Conservation (phyloP, 1,284 basidiomycete species). For the Cryptococcus floricola region DNA sequence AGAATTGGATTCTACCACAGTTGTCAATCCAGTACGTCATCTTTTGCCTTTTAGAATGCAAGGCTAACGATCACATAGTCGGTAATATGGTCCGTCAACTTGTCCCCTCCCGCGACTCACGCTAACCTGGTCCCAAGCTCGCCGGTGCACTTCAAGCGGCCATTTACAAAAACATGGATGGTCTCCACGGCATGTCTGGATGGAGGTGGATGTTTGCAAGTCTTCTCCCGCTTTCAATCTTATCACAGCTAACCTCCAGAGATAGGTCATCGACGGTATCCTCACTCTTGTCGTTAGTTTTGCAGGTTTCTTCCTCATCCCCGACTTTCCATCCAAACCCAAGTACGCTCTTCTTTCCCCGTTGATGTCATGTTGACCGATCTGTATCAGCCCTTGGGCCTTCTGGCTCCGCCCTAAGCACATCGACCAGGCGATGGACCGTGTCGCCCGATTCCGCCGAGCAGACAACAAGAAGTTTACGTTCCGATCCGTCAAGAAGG, state of each 20-base stretch:
- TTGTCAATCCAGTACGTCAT: slow-evolving; percentile 27
- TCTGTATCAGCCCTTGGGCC: slow-evolving; percentile 23
- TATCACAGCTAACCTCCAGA: background rate
- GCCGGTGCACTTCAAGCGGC: slow-evolving; percentile 39
- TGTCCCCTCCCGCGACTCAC: no score
- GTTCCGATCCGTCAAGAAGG: slow-evolving; percentile 43
- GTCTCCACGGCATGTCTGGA: slow-evolving; percentile 50
- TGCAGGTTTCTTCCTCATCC: slow-evolving; percentile 49
- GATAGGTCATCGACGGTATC: slow-evolving; percentile 54
- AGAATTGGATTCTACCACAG: slow-evolving; percentile 34
- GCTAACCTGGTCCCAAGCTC: slow-evolving; percentile 7
- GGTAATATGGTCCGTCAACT: slow-evolving; percentile 13
- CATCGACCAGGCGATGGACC: slow-evolving; percentile 48
- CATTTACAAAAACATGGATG: slow-evolving; percentile 52
- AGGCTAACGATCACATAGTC: background rate
- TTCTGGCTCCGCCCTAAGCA: slow-evolving; percentile 43
- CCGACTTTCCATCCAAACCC: slow-evolving; percentile 40
- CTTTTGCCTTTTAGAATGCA: background rate
- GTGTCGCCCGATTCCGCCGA: slow-evolving; percentile 51
- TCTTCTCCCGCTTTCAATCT: background rate
- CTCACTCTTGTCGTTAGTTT: slow-evolving; percentile 52
- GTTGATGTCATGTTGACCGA: background rate
- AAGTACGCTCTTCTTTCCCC: slow-evolving; percentile 1
- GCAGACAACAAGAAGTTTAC: slow-evolving; percentile 51
- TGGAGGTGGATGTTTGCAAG: slow-evolving; percentile 51